phyloP scores from a whole-genome alignment of 306 rosid species.

The Glycine latifolia region DNA sequence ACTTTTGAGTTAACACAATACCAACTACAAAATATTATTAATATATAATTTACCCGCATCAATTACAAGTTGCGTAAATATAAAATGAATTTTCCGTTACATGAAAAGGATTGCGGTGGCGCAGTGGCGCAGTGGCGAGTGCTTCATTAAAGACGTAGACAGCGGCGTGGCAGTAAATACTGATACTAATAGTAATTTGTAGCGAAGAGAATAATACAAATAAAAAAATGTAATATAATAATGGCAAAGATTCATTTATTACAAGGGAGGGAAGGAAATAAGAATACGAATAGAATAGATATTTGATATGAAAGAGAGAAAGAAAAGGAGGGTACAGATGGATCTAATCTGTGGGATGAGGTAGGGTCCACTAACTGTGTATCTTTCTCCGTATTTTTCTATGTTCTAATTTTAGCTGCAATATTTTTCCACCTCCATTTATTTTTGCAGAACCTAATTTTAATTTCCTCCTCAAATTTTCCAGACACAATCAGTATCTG shows the following conservation, averaged over 20 bases:
- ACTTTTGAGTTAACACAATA: neutral
- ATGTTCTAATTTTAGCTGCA: constrained; percentile 55
- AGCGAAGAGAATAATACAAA: neutral
- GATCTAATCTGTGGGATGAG: constrained; percentile 55
- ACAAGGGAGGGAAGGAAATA: too few relatives aligned
- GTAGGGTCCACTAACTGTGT: constrained; percentile 65
- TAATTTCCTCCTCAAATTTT: constrained; percentile 40
- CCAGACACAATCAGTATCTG: constrained; percentile 24
- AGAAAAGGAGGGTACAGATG: constrained; percentile 48
- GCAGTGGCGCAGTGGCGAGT: neutral
- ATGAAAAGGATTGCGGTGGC: neutral
- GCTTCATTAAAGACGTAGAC: neutral
- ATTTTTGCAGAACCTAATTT: constrained; percentile 38
- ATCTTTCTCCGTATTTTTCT: constrained; percentile 49
- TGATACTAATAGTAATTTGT: neutral
- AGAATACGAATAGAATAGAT: neutral
- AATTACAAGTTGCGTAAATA: neutral
- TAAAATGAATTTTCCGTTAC: neutral
- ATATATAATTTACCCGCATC: neutral
- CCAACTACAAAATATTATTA: neutral
- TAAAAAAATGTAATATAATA: neutral
- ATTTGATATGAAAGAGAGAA: constrained; percentile 4
- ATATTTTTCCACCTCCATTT: constrained; percentile 52
- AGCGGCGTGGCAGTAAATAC: neutral
- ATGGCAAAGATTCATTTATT: neutral